Base-by-base conservation (phyloP, 345 rosid species). In the Noccaea bulbosa region DNA sequence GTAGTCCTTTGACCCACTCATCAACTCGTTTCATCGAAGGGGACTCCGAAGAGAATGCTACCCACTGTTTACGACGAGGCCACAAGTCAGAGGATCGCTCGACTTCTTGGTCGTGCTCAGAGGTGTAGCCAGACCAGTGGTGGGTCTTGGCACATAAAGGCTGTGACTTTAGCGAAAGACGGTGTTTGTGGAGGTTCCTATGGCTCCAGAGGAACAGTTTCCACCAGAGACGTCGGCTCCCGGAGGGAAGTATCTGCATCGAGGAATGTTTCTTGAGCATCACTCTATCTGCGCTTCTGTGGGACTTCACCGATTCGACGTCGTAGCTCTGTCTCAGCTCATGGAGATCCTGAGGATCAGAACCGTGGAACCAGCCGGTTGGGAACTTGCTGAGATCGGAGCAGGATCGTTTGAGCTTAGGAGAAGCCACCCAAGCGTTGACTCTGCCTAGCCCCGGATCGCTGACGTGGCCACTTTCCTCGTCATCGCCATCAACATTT, bases 141-240 rank as follows among this genome's bases (percentile, higher is more conserved):
- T 89, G 22, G 22, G 22, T 91, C 57, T 73, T 34, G 59, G 46
- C 27, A 41, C 61, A 55, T 47, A 47, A 58, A 43, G 73, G 64
- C 66, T 52, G 79, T 20, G 85, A 83, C 74, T 78, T 89, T 49
- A 70, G 62, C 8, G 55, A 70, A 40, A 3, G 65, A 52, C 9
- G 54, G 22, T 83, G 84, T 71, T 78, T 76, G 58, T 91, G 96
- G 45, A 83, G 70, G 80, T 87, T 94, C 75, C 99, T 78, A 66
- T 91, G 97, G 75, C 99, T 94, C 99, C 99, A 91, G 6, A 94
- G 88, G 57, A 91, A 89, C 70, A 91, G 67, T 58, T 91, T 91
- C 97, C 97, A 88, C 97, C 95, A 89, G 14, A 94, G 78, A 43
- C 70, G 79, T 43, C 91, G 77, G 71, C 96, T 87, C 37, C 96